Percentiles rank a stretch among this genome's conserved stretches.
phyloP scores from a whole-genome alignment of 1,284 basidiomycete genomes.

The Cryptococcus maquisensis region DNA sequence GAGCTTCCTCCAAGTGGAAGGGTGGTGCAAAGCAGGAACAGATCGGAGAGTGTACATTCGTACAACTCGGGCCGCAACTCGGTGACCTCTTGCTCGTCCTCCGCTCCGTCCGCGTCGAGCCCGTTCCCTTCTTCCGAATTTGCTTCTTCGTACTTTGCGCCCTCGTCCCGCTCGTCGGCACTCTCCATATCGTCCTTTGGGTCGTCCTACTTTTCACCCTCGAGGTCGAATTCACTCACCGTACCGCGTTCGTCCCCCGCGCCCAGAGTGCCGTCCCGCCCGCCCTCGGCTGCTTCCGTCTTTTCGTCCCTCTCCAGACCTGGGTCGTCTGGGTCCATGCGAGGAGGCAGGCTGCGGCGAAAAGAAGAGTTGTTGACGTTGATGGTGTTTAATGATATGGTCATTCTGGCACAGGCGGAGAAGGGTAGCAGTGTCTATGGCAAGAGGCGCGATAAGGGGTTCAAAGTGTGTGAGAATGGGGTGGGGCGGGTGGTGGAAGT shows the following conservation, averaged over 20 bases:
- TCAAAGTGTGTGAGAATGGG: slow-evolving; percentile 37
- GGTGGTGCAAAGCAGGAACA: not conserved
- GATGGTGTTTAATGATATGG: slow-evolving; percentile 66
- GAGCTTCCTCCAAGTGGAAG: not conserved
- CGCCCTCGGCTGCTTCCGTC: slow-evolving; percentile 16
- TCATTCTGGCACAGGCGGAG: slow-evolving; percentile 55
- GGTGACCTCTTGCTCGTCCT: slow-evolving; percentile 2
- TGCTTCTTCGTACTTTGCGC: slow-evolving; percentile 8
- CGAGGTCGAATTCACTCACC: slow-evolving; percentile 14
- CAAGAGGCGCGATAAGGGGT: slow-evolving; percentile 15
- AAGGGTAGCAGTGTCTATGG: slow-evolving; percentile 27
- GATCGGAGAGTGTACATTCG: not conserved
- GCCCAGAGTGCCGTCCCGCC: slow-evolving; percentile 6
- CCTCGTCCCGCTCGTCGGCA: slow-evolving; percentile 24
- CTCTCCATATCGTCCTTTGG: slow-evolving; percentile 26
- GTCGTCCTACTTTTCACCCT: slow-evolving; percentile 13
- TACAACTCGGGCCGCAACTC: not conserved
- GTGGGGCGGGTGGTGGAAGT: slow-evolving; percentile 38
- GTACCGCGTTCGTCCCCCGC: not conserved
- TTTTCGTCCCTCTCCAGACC: slow-evolving; percentile 9
- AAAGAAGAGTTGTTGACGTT: slow-evolving; percentile 51
- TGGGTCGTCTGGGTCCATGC: slow-evolving; percentile 6
- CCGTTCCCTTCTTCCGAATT: slow-evolving; percentile 31
- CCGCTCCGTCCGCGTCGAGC: slow-evolving; percentile 12
- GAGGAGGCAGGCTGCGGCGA: slow-evolving; percentile 9